These are phyloP conservation scores for Wickerhamomyces kurtzmanii DNA, from an alignment of 805 yeast species.

Conservation along the genomic window DNA sequence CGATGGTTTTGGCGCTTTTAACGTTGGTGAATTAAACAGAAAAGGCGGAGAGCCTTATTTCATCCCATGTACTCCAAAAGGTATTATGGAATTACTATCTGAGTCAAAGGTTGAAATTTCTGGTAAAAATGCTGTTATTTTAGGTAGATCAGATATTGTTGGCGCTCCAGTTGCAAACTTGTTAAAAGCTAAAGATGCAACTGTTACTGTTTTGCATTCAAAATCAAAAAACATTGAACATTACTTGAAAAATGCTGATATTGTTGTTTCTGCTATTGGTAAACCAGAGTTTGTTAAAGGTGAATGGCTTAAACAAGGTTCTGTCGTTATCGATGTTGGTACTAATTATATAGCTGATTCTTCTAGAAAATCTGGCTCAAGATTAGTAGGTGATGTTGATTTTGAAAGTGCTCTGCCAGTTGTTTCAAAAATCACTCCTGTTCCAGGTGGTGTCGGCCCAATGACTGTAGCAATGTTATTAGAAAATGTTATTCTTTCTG, in stretches of 20 bases:
- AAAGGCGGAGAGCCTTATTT: slow-evolving; percentile 77
- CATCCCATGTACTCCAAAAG: slow-evolving; percentile 94
- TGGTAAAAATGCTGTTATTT: slow-evolving; percentile 85
- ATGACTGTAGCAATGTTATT: slow-evolving; percentile 98
- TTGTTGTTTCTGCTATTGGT: slow-evolving; percentile 90
- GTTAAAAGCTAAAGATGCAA: slow-evolving; percentile 63
- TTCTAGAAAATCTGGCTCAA: slow-evolving; percentile 64
- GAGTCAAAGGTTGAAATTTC: slow-evolving; percentile 53
- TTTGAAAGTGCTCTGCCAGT: slow-evolving; percentile 52
- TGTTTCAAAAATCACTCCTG: slow-evolving; percentile 81
- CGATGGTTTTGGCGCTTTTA: slow-evolving; percentile 86
- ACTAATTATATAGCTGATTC: slow-evolving; percentile 80
- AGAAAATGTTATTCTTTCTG: slow-evolving; percentile 73
- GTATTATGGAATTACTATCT: slow-evolving; percentile 73
- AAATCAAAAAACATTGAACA: slow-evolving; percentile 51
- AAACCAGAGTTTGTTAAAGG: slow-evolving; percentile 76
- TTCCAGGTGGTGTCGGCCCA: slow-evolving; percentile 99
- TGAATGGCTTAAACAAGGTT: slow-evolving; percentile 79
- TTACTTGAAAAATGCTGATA: slow-evolving; percentile 63
- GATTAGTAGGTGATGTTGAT: slow-evolving; percentile 94
- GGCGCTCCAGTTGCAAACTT: slow-evolving; percentile 89
- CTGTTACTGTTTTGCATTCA: slow-evolving; percentile 85
- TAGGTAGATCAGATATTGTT: slow-evolving; percentile 94
- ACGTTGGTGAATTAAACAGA: slow-evolving; percentile 85
- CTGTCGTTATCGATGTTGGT: slow-evolving; percentile 90